Conservation (phyloP, 345 rosid species). For the Salix caprea region DNA sequence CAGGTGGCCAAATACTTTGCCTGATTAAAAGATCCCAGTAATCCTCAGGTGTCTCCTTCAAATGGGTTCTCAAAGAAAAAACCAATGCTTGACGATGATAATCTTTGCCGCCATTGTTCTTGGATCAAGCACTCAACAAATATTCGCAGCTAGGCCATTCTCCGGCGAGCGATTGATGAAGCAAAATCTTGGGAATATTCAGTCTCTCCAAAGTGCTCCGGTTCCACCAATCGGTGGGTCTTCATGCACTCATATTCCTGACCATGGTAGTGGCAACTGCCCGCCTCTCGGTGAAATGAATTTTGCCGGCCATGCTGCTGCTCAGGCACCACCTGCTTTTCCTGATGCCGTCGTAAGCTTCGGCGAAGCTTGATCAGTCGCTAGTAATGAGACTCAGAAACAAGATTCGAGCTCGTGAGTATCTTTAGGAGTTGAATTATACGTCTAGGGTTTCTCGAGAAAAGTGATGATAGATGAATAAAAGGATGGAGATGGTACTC, state of each 20-base stretch:
- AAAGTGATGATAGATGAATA: neutral
- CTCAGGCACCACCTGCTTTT: constrained; percentile 4
- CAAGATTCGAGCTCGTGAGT: constrained; percentile 5
- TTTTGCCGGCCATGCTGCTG: constrained; percentile 3
- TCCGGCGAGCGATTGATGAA: neutral
- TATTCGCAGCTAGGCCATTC: constrained; percentile 29
- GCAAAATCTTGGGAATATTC: constrained; percentile 10
- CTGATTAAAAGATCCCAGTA: neutral
- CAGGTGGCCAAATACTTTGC: neutral
- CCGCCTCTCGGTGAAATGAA: constrained; percentile 19
- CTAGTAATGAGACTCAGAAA: constrained; percentile 4
- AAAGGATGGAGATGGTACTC: neutral
- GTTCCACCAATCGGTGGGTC: constrained; percentile 32
- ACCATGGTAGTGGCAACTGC: constrained; percentile 25
- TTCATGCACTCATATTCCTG: constrained; percentile 37
- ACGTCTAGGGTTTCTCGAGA: neutral
- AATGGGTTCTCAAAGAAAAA: neutral
- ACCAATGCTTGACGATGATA: neutral
- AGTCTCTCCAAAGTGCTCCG: constrained; percentile 34
- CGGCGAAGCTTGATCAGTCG: neutral
- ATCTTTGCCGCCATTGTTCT: neutral
- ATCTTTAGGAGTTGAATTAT: neutral
- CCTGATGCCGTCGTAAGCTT: constrained; percentile 8
- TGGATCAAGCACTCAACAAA: neutral
- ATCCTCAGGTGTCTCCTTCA: neutral